Evolutionary conservation across 2,329 filamentous ascomycete species (phyloP), one percentile per base, ranked within the genome.

Genomic region (Xylaria sp.): DNA sequence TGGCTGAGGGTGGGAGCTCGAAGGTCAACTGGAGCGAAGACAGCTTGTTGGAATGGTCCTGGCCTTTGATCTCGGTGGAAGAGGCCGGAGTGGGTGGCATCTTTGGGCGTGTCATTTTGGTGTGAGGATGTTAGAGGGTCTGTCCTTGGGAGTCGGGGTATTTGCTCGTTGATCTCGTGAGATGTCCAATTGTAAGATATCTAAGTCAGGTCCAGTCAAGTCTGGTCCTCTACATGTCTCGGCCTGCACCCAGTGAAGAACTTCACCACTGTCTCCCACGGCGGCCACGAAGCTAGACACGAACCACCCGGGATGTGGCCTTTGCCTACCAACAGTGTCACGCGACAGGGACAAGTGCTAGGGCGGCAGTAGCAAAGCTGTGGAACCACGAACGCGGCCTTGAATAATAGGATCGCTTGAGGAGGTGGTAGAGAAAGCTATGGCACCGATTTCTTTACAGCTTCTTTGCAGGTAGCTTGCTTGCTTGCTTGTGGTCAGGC

Each of bases 31-130:
- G 92, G 27, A 91, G 81, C 44, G 85, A 82, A 45, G 84, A 81
- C 51, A 90, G 84, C 67, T 87, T 85, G 56, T 84, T 83, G n/a
- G 84, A 82, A 67, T 88, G 88, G 79, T 91, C 89, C 79, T 92
- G 89, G 70, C 88, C 90, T 63, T 88, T 87, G 77, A 96, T 92
- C 76, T 96, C 93, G 57, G 91, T 91, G 38, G 92, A 95, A 11
- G 92, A 92, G 59, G 88, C 89, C 45, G 93, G 93, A 55, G 93
- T 96, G 49, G 90, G 92, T 50, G 91, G 92, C 61, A 89, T 83
- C 62, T 82, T 83, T 50, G 86, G 84, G 65, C 86, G 88, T 77
- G 90, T 87, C 91, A 94, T 94, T 77, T 70, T 64, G 50, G 45
- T 27, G 15, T 45, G 6, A 38, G 33, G 7, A 27, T 29, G 20